Conservation (phyloP, 2,329 filamentous ascomycete genomes). For the Fusarium globosum region DNA sequence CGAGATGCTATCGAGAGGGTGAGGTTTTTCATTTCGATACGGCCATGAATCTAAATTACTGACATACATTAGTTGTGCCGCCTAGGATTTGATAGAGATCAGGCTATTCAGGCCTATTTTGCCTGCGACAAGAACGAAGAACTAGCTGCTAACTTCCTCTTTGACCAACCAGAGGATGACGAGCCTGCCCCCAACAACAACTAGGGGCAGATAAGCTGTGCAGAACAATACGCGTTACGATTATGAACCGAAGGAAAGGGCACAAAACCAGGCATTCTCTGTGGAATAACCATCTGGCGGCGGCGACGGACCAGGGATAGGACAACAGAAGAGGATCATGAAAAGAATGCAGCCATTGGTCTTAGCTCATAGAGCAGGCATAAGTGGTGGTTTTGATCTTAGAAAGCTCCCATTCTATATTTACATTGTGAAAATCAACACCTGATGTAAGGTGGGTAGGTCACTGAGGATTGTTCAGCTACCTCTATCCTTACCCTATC, state of each 20-base stretch:
- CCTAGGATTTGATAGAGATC: conserved; percentile 91
- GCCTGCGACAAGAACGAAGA: conserved; percentile 99
- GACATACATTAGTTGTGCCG: conserved; percentile 77
- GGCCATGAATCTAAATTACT: conserved; percentile 46
- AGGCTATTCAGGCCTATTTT: conserved; percentile 98
- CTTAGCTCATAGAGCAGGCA: background rate
- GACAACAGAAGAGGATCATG: background rate
- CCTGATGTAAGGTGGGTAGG: background rate
- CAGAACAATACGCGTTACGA: conserved; percentile 38
- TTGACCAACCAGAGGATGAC: conserved; percentile 94
- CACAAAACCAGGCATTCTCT: conserved; percentile 38
- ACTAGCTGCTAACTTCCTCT: conserved; percentile 96
- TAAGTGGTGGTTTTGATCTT: background rate
- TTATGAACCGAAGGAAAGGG: conserved; percentile 42
- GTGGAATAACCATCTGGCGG: conserved; percentile 32
- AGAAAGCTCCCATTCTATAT: background rate
- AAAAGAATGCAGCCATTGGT: background rate
- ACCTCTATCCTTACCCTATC: background rate
- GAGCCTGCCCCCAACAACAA: conserved; percentile 64
- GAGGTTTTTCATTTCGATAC: conserved; percentile 46
- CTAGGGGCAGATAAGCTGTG: conserved; percentile 43
- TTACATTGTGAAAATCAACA: background rate
- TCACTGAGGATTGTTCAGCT: background rate
- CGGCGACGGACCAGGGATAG: conserved; percentile 9
- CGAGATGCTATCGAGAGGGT: conserved; percentile 96